Evolutionary conservation across 2,329 filamentous ascomycete species (phyloP), one percentile per base, ranked within the genome.

Genomic region (Hypoxylon sp.): DNA sequence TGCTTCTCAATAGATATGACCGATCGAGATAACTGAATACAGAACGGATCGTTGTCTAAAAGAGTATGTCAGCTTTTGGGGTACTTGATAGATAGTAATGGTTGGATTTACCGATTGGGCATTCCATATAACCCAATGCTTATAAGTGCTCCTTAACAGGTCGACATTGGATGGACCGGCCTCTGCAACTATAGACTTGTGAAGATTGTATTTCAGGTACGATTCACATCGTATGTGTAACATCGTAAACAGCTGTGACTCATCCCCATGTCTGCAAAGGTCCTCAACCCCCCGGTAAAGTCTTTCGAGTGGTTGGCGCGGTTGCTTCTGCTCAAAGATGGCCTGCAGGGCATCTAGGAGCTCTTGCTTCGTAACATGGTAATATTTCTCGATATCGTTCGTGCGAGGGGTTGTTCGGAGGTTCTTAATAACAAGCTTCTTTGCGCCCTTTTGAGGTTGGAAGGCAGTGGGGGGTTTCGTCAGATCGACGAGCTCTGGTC

Each of bases 21-120:
- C 96, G 90, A 77, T 99, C 95, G 70, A 99, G 86, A 75, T 94
- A 99, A 81, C 94, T 97, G 80, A 97, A 98, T 39, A 96, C 91
- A 68, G 92, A 95, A 51, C 94, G 88, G 55, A 99, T 87, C 12
- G 90, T 89, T 70, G 89, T 87, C 67, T 74, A 25, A 25, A 30
- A 56, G 34, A 37, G 19, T 34, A 47, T 45, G 63, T 69, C 30
- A 72, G 57, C 47, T 50, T 51, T 4, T 5, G 32, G 39, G 16
- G 8, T 30, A 45, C 6, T 29, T n/a, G 9, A 21, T 8, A 27
- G n/a, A 50, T 1, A 14, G 46, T 32, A n/a, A 50, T 19, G 27
- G 43, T 41, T 61, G 11, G 7, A 77, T 87, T 71, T 83, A 92
- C 91, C 80, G 93, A 84, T 78, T 96, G 91, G 41, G 85, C 82